Conservation (phyloP, 495 filamentous ascomycete species). For the Niebla homalea region DNA sequence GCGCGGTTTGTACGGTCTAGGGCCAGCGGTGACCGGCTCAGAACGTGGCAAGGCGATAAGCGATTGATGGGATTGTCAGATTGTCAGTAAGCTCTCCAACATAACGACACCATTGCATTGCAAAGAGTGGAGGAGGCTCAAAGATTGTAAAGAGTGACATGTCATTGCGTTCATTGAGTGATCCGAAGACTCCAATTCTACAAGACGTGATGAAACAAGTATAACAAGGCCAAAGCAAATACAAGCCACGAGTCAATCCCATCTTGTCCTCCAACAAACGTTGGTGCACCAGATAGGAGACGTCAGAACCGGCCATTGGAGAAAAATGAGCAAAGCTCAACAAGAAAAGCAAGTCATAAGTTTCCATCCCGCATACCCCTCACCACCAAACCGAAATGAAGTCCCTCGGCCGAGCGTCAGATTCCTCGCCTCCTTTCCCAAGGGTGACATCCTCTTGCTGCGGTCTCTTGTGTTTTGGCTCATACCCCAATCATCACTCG, state of each 20-base stretch:
- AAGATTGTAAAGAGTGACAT: too few species aligned
- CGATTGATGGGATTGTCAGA: too few species aligned
- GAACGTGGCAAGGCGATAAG: too few species aligned
- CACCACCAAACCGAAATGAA: constrained; percentile 14
- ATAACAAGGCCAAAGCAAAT: background rate
- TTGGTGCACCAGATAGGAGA: constrained; percentile 24
- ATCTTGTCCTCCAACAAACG: background rate
- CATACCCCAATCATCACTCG: constrained; percentile 14
- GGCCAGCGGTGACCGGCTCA: too few species aligned
- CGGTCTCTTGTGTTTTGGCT: constrained; percentile 9
- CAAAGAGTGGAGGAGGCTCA: too few species aligned
- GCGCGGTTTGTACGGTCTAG: too few species aligned
- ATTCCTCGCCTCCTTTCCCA: constrained; percentile 6
- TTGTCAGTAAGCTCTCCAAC: too few species aligned
- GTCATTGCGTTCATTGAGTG: too few species aligned
- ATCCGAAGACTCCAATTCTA: too few species aligned
- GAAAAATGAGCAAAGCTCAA: constrained; percentile 12
- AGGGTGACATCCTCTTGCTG: constrained; percentile 6
- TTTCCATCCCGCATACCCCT: constrained; percentile 24
- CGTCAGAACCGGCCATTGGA: constrained; percentile 40
- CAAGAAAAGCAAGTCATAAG: constrained; percentile 13
- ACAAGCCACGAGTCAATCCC: constrained; percentile 43
- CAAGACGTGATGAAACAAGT: too few species aligned
- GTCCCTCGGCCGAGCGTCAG: constrained; percentile 14
- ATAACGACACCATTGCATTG: too few species aligned